These are phyloP conservation scores for Calonectria ilicicola DNA, from an alignment of 2,329 filamentous ascomycete species.

Conservation along the genomic window DNA sequence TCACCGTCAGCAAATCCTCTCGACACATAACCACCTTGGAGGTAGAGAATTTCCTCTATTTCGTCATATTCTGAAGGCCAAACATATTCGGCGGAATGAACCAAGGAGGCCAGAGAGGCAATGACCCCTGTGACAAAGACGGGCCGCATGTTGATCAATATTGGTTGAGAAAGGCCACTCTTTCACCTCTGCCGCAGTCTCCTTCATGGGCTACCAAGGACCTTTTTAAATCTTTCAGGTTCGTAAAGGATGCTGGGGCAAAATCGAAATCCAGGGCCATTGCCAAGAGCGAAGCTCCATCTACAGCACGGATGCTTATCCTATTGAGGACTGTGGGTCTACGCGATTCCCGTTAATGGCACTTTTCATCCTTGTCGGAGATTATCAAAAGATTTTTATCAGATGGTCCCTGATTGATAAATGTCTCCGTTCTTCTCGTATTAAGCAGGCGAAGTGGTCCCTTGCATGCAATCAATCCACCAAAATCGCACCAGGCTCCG, in stretches of 20 bases:
- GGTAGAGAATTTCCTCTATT: conserved; percentile 28
- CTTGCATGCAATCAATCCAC: neutral
- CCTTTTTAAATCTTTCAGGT: neutral
- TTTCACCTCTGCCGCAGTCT: no score
- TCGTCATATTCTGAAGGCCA: conserved; percentile 36
- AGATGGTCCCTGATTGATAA: conserved; percentile 23
- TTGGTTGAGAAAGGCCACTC: neutral
- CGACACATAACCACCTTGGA: conserved; percentile 19
- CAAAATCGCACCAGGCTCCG: neutral
- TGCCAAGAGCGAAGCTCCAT: conserved; percentile 3
- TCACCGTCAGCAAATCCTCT: conserved; percentile 23
- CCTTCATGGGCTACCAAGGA: neutral
- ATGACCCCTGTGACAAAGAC: neutral
- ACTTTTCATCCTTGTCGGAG: conserved; percentile 11
- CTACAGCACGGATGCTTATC: conserved; percentile 11
- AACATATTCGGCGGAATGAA: conserved; percentile 10
- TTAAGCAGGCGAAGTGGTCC: neutral
- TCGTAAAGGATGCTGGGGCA: neutral
- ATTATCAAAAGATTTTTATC: conserved; percentile 20
- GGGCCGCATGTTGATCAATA: neutral
- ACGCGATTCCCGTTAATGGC: neutral
- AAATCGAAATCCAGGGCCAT: neutral
- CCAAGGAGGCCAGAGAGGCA: neutral
- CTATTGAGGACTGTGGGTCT: conserved; percentile 15
- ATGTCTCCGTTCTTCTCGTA: conserved; percentile 15